Base-by-base conservation (phyloP, 441 rosid genomes). In the Corymbia citriodora region DNA sequence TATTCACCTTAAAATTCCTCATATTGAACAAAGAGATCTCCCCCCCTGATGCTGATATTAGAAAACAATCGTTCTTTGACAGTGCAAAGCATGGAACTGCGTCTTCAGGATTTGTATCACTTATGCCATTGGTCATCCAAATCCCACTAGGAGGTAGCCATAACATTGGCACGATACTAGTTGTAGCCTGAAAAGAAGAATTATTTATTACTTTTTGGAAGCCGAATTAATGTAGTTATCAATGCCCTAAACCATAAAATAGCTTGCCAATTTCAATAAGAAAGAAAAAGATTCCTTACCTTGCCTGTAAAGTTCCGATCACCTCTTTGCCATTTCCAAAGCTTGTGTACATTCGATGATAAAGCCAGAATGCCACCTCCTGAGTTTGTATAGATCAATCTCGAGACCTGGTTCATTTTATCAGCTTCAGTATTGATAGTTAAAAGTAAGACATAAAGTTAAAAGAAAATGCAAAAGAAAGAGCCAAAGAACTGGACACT, bases 311-410 rank as follows among this genome's bases (percentile, higher is more conserved):
- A 17, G 89, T 94, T 94, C 49, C 96, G 93, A 40, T 96, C 97
- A 91, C 90, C 95, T 92, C 92, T 93, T 90, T 93, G 96, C 98
- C 98, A 96, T 91, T 95, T 96, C 98, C 98, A 96, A 88, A 96
- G 96, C 95, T 95, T 96, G 92, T 96, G 98, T 49, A 95, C 96
- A 94, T 96, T 96, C 90, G 98, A 95, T 63, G 96, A 94, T 91
- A 96, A 93, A 45, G 96, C 99, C 93, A 96, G 92, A 88, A 96
- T 92, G 59, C 96, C 95, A 65, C 87, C 87, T 63, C 97, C 98
- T 86, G 96, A 94, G 92, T 96, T 96, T 89, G 97, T 95, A 90
- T 95, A 96, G 81, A 95, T 96, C 88, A 96, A 93, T 89, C 97
- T 95, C 88, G 96, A 90, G 89, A 96, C 96, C 98, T 97, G 96